Base-by-base conservation (phyloP, 2,329 filamentous ascomycete genomes). In the Curvularia hawaiiensis region DNA sequence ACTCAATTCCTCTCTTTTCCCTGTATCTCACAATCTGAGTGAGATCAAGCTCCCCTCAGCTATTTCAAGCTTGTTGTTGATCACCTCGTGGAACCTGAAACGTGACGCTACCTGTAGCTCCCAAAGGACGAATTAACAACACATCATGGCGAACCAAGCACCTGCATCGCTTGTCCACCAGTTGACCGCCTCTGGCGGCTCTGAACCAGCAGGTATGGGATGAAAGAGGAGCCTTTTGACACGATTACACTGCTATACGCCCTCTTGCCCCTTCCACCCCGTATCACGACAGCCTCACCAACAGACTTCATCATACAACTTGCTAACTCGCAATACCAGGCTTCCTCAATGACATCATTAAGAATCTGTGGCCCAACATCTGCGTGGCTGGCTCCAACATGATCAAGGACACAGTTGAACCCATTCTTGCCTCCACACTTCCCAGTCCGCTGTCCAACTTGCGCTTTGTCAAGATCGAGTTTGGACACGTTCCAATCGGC, bases 281-380 rank as follows among this genome's bases (percentile, higher is more conserved):
- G 20, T 26, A 4, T 18, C 18, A 48, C 31, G 24, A 41, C 16
- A 28, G 7, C 28, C 9, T 53, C 16, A 43, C 6, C 40, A 4
- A 41, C 12, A 14, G n/a, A 16, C 40, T 28, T 14, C 12, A 30
- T 3, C 49, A 48, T 28, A 20, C 30, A 35, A 43, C 26, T 16
- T 18, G 14, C 49, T 45, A 45, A 59, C 20, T 18, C 38, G 24
- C 31, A 20, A 9, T 10, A 41, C 14, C 18, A 71, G 79, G 73
- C 51, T 82, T 82, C 61, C 74, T 83, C 50, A 83, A 83, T 62
- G 79, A 82, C 57, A 78, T 83, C 31, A 72, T 82, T 38, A 74
- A 64, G 14, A 79, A 80, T 53, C 66, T 83, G 65, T 83, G 80
- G 80, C 80, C 80, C 35, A 82, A 82, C 63, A 80, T 82, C 69